These are phyloP conservation scores for Micromonas commoda DNA, from an alignment of 139 green algal genomes.

Conservation along the genomic window DNA sequence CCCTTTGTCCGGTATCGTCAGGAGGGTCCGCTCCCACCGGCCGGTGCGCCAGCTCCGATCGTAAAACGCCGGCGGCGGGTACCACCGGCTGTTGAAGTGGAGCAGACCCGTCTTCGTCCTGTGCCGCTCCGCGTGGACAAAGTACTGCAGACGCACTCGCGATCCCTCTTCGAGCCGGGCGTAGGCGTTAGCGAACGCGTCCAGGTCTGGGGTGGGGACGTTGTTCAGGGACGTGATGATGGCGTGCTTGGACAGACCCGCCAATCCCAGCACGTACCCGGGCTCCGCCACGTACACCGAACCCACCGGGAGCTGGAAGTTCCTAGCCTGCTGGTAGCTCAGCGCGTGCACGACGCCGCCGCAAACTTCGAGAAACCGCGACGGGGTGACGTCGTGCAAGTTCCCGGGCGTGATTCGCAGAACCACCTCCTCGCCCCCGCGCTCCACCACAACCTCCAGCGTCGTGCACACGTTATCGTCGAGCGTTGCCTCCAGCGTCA, in stretches of 20 bases:
- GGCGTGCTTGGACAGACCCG: constrained; percentile 64
- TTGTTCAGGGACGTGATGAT: constrained; percentile 66
- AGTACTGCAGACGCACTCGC: constrained; percentile 68
- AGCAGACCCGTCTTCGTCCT: constrained; percentile 42
- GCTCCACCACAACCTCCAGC: constrained; percentile 54
- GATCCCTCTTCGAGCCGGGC: constrained; percentile 45
- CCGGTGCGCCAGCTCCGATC: constrained; percentile 56
- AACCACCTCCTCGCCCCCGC: too few relatives aligned
- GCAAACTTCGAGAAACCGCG: constrained; percentile 65
- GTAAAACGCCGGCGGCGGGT: constrained; percentile 63
- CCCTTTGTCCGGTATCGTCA: background rate
- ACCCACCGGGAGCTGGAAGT: constrained; percentile 55
- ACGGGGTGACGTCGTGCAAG: background rate
- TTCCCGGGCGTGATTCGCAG: constrained; percentile 65
- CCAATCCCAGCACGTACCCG: constrained; percentile 46
- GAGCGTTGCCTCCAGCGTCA: constrained; percentile 68
- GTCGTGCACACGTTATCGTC: constrained; percentile 50
- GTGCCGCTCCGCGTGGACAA: constrained; percentile 38
- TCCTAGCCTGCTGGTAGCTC: constrained; percentile 41
- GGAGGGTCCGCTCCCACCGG: constrained; percentile 27
- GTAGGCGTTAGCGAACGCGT: constrained; percentile 39
- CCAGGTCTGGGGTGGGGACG: constrained; percentile 57
- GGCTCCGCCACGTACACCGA: constrained; percentile 80
- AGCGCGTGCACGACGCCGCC: constrained; percentile 71
- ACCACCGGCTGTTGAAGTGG: constrained; percentile 67